These are phyloP conservation scores for Suillus tomentosus DNA, from an alignment of 768 basidiomycete species.

Conservation along the genomic window DNA sequence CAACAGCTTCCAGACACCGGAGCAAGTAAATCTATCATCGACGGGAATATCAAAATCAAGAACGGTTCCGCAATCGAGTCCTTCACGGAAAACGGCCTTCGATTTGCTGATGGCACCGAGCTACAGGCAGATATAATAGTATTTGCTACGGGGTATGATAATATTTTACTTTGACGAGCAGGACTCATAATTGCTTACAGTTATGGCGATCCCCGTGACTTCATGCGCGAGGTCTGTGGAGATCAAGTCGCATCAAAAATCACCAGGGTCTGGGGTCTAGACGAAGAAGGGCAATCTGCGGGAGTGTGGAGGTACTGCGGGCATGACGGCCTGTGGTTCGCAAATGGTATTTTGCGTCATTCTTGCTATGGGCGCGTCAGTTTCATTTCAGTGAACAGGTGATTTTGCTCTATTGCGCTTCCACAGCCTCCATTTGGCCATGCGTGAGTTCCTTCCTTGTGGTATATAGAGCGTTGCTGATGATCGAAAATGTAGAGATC, in stretches of 20 bases:
- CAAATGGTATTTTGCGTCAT: constrained; percentile 18
- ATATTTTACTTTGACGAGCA: background rate
- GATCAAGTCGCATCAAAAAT: constrained; percentile 47
- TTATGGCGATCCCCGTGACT: constrained; percentile 46
- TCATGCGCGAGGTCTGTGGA: constrained; percentile 47
- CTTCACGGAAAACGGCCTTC: constrained; percentile 34
- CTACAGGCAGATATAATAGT: constrained; percentile 35
- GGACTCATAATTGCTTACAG: constrained; percentile 29
- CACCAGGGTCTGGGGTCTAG: constrained; percentile 59
- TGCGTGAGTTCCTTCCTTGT: constrained; percentile 28
- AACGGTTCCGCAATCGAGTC: constrained; percentile 36
- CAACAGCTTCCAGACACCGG: constrained; percentile 32
- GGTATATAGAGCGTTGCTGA: background rate
- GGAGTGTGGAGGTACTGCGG: constrained; percentile 38
- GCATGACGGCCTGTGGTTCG: constrained; percentile 39
- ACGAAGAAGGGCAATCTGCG: constrained; percentile 61
- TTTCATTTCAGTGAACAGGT: constrained; percentile 16
- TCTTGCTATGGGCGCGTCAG: background rate
- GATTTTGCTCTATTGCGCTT: constrained; percentile 28
- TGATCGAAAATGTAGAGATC: constrained; percentile 23
- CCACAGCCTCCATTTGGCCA: constrained; percentile 32
- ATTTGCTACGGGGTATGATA: constrained; percentile 32
- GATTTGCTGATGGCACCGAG: constrained; percentile 31
- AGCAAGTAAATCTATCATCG: constrained; percentile 44
- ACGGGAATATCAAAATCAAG: constrained; percentile 55